A percentile compares a stretch with the other conserved stretches of the same genome.
phyloP scores from a whole-genome alignment of 441 rosid species.

The Macaranga tanarius region DNA sequence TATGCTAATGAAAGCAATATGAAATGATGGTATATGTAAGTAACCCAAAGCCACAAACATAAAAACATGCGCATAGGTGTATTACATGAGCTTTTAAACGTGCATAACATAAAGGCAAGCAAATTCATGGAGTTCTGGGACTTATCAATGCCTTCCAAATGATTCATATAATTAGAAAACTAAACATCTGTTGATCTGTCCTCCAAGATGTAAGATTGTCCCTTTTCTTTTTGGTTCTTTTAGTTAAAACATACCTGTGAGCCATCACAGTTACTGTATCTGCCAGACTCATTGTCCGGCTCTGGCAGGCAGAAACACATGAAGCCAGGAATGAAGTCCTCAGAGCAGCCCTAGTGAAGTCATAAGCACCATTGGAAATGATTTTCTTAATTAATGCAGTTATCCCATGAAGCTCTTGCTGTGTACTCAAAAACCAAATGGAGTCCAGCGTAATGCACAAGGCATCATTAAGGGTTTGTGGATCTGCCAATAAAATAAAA shows the following conservation, averaged over 20 bases:
- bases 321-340: conserved; percentile 96
- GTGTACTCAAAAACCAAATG: conserved; percentile 84
- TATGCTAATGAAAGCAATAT: background rate
- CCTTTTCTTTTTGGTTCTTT: background rate
- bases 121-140: background rate
- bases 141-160: conserved; percentile 1
- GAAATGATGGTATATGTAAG: background rate
- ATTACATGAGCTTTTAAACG: background rate
- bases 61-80: background rate
- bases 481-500: conserved; percentile 64
- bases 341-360: conserved; percentile 91
- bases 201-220: conserved; percentile 2
- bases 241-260: conserved; percentile 51
- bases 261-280: conserved; percentile 94
- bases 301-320: conserved; percentile 93
- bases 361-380: conserved; percentile 80
- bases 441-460: conserved; percentile 88
- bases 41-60: background rate
- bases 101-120: background rate
- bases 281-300: conserved; percentile 77
- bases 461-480: conserved; percentile 77
- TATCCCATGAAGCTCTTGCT: conserved; percentile 61
- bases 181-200: conserved; percentile 3
- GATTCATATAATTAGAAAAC: conserved; percentile 3
- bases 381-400: conserved; percentile 71